A percentile compares a stretch with the other conserved stretches of the same genome.
Evolutionary conservation across 2,329 filamentous ascomycete species (phyloP).

Genomic region (Botrytis medusae): DNA sequence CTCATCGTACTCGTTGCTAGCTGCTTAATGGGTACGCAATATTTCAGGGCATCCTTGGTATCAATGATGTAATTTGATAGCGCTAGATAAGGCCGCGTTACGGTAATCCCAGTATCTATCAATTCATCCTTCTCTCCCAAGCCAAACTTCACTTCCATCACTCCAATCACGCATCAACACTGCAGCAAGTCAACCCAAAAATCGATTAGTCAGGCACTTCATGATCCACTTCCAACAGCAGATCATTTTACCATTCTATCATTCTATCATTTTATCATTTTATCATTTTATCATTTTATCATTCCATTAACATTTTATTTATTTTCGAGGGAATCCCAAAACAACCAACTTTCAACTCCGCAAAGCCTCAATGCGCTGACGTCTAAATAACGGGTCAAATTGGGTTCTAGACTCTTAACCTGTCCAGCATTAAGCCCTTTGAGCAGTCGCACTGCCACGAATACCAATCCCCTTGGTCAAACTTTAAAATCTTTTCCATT

Average conservation of each 20-base stretch:
- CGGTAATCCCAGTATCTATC: background rate
- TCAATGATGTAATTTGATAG: conserved; percentile 18
- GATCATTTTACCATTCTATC: background rate
- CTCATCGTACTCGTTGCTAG: background rate
- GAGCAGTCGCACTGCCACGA: background rate
- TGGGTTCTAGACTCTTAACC: background rate
- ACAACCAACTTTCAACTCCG: background rate
- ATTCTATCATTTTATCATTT: too few species aligned
- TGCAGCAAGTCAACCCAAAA: background rate
- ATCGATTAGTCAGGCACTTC: conserved; percentile 1
- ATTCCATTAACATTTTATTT: too few species aligned
- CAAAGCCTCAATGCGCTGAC: conserved; percentile 4
- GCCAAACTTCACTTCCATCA: background rate
- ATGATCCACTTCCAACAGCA: background rate
- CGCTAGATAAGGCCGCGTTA: background rate
- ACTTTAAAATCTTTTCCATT: background rate
- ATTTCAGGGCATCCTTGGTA: background rate
- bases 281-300: too few species aligned
- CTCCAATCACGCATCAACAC: background rate
- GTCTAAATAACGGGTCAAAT: background rate
- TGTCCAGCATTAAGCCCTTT: background rate
- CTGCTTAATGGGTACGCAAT: background rate
- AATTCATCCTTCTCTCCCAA: background rate
- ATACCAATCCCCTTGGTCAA: background rate
- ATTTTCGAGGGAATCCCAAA: background rate